A percentile compares a stretch with the other conserved stretches of the same genome.
Conservation (phyloP, 768 basidiomycete genomes). For the Kwoniella mangroviensis region DNA sequence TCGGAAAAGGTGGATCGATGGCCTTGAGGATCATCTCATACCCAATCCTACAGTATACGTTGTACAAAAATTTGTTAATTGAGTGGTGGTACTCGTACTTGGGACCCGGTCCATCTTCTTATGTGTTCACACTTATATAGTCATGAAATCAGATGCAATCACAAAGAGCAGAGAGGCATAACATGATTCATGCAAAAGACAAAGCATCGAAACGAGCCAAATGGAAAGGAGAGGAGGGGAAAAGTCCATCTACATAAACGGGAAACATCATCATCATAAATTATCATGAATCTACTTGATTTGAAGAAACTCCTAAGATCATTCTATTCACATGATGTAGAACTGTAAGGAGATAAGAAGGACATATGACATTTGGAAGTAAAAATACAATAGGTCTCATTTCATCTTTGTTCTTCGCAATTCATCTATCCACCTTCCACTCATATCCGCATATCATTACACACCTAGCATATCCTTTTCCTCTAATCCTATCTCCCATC, state of each 20-base stretch:
- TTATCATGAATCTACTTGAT: too few relatives aligned
- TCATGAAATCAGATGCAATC: neutral
- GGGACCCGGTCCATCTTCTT: too few relatives aligned
- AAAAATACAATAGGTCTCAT: too few relatives aligned
- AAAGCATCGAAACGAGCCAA: too few relatives aligned
- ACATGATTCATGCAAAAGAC: neutral
- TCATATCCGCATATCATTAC: neutral
- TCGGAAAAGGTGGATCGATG: neutral
- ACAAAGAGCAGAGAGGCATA: neutral
- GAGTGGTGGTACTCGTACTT: too few relatives aligned
- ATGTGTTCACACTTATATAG: neutral
- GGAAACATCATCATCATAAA: neutral
- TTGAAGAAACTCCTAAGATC: too few relatives aligned
- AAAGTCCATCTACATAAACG: neutral
- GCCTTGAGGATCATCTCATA: neutral
- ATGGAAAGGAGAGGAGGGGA: neutral
- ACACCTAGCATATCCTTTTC: constrained; percentile 1
- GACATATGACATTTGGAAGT: neutral
- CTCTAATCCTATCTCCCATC: neutral
- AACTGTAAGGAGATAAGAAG: neutral
- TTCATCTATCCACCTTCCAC: neutral
- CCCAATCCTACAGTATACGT: too few relatives aligned
- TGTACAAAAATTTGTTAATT: too few relatives aligned
- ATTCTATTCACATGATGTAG: neutral
- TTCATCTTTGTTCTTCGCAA: neutral